Evolutionary conservation across 176 grass and related monocot genomes (phyloP).

Genomic region (Aegilops longissima): DNA sequence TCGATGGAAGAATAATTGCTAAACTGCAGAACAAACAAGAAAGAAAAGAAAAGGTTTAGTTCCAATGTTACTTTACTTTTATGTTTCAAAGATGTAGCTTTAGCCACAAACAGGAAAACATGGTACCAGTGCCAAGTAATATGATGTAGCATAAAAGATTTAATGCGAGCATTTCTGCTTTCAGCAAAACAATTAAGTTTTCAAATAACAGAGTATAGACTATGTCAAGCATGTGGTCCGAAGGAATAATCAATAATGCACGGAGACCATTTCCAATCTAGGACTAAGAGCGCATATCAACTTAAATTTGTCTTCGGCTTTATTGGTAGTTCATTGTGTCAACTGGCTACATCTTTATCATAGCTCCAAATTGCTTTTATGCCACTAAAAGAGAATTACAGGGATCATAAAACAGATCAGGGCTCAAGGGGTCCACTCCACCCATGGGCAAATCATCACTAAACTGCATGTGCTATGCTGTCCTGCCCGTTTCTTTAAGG

Average conservation of each 20-base stretch:
- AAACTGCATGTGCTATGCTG: not conserved
- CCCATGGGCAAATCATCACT: conserved; percentile 8
- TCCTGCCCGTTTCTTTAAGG: not conserved
- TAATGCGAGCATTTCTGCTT: conserved; percentile 20
- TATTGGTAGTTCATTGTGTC: conserved; percentile 13
- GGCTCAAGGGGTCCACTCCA: not conserved
- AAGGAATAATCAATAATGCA: conserved; percentile 32
- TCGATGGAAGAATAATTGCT: conserved; percentile 94
- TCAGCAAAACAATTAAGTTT: conserved; percentile 13
- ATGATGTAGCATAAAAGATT: conserved; percentile 15
- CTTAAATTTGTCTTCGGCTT: not conserved
- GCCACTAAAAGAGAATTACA: not conserved
- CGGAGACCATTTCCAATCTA: not conserved
- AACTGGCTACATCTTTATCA: conserved; percentile 18
- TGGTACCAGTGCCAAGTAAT: not conserved
- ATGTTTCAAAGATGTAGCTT: conserved; percentile 1
- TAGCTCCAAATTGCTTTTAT: not conserved
- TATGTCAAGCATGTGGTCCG: not conserved
- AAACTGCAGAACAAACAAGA: conserved; percentile 69
- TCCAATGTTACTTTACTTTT: conserved; percentile 7
- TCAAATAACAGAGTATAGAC: not conserved
- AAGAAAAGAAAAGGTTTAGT: conserved; percentile 21
- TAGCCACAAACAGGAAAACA: not conserved
- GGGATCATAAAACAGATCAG: not conserved
- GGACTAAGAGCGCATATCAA: conserved; percentile 14